These are phyloP conservation scores for Pseudopithomyces chartarum DNA, from an alignment of 2,329 filamentous ascomycete species.

Conservation along the genomic window DNA sequence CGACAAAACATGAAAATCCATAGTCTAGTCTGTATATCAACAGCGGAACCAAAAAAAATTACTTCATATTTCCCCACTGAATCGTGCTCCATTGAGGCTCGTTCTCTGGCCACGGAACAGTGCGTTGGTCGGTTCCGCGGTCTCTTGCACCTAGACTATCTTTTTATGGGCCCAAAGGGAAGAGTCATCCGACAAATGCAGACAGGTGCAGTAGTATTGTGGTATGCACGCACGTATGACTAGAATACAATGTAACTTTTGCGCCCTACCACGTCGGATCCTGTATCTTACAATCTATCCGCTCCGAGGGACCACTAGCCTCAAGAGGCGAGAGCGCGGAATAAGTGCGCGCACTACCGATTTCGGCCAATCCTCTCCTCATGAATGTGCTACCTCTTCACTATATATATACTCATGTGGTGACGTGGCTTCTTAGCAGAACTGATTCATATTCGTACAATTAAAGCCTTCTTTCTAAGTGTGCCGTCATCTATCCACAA, in stretches of 20 bases:
- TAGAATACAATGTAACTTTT: not conserved
- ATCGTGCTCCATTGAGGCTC: too few species aligned
- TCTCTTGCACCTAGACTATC: too few species aligned
- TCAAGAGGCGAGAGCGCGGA: not conserved
- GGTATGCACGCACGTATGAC: not conserved
- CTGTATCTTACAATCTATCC: not conserved
- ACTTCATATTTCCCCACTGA: too few species aligned
- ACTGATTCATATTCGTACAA: not conserved
- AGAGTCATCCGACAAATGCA: too few species aligned
- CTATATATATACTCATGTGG: too few species aligned
- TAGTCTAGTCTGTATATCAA: too few species aligned
- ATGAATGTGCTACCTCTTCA: not conserved
- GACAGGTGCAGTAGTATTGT: too few species aligned
- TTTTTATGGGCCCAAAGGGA: too few species aligned
- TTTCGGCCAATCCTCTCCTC: not conserved
- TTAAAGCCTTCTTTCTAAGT: not conserved
- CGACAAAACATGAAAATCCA: too few species aligned
- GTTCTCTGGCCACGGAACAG: too few species aligned
- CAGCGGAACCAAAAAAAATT: too few species aligned
- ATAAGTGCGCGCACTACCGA: conserved; percentile 5
- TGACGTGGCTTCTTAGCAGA: not conserved
- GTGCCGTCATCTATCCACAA: not conserved
- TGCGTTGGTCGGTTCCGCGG: too few species aligned
- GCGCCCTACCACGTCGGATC: not conserved
- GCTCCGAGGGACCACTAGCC: not conserved